These are phyloP conservation scores for Yarrowia sp. DNA, from an alignment of 805 yeast genomes.

Conservation along the genomic window DNA sequence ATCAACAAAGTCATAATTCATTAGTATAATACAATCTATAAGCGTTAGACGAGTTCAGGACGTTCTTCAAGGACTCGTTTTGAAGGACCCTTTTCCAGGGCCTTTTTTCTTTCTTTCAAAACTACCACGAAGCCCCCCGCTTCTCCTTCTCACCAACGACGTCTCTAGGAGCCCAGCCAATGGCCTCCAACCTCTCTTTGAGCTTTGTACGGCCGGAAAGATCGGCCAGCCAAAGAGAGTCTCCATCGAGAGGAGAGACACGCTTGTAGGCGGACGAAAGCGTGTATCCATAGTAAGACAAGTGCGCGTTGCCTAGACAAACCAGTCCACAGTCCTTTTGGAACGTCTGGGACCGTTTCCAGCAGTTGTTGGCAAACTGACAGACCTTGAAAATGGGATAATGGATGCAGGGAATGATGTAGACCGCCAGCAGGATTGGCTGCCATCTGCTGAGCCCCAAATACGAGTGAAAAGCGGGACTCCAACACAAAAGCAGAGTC, in stretches of 20 bases:
- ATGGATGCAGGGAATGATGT: constrained; percentile 12
- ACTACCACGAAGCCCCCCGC: constrained; percentile 1
- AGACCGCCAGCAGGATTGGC: background rate
- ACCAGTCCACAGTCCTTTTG: constrained; percentile 4
- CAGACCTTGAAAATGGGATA: constrained; percentile 2
- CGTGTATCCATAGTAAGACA: constrained; percentile 11
- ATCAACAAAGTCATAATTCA: background rate
- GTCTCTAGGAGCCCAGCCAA: constrained; percentile 7
- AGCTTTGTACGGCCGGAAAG: background rate
- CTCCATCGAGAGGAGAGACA: constrained; percentile 12
- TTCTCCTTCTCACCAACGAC: background rate
- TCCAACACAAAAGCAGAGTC: constrained; percentile 5
- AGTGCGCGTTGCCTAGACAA: background rate
- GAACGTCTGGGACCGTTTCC: constrained; percentile 8
- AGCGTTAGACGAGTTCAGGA: too few species aligned
- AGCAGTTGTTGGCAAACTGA: constrained; percentile 17
- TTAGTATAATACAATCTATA: constrained; percentile 3
- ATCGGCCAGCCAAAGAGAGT: constrained; percentile 1
- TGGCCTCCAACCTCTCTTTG: background rate
- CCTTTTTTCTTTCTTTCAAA: too few species aligned
- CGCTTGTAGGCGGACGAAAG: constrained; percentile 14
- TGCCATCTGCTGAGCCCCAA: background rate
- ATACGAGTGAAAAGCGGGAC: background rate
- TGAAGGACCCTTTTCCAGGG: too few species aligned
- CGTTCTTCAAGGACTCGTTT: too few species aligned